Evolutionary conservation across 169 alveolate species (phyloP).

Genomic region (Cryptosporidium baileyi): DNA sequence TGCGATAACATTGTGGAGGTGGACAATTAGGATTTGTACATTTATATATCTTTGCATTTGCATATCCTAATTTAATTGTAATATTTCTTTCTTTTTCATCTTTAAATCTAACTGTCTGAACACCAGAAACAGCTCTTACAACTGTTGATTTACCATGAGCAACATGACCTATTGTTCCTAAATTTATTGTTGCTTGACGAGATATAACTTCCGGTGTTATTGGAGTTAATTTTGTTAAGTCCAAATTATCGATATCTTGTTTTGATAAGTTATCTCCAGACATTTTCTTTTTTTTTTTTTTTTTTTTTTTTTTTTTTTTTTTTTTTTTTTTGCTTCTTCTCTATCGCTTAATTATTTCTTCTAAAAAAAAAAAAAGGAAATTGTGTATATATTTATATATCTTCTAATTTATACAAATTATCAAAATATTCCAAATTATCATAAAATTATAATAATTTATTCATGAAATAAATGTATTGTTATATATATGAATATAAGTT

Average conservation of each 20-base stretch:
- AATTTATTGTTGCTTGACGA: constrained; percentile 97
- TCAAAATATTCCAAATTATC: background rate
- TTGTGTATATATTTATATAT: background rate
- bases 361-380: background rate
- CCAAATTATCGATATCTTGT: constrained; percentile 84
- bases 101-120: constrained; percentile 93
- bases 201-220: constrained; percentile 98
- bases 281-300: background rate
- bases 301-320: background rate
- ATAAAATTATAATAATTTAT: background rate
- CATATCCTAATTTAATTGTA: constrained; percentile 95
- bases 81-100: constrained; percentile 96
- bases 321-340: background rate
- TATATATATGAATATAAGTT: no score
- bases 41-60: constrained; percentile 98
- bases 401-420: background rate
- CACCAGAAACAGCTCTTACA: constrained; percentile 97
- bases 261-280: constrained; percentile 71
- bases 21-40: constrained; percentile 95
- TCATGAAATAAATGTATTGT: no score
- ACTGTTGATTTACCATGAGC: constrained; percentile 99
- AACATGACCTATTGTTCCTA: constrained; percentile 99
- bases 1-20: constrained; percentile 93
- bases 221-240: constrained; percentile 92
- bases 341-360: background rate